Evolutionary conservation across 371 early-diverging fungal genomes (phyloP).

Genomic region (Mucor lusitanicus): DNA sequence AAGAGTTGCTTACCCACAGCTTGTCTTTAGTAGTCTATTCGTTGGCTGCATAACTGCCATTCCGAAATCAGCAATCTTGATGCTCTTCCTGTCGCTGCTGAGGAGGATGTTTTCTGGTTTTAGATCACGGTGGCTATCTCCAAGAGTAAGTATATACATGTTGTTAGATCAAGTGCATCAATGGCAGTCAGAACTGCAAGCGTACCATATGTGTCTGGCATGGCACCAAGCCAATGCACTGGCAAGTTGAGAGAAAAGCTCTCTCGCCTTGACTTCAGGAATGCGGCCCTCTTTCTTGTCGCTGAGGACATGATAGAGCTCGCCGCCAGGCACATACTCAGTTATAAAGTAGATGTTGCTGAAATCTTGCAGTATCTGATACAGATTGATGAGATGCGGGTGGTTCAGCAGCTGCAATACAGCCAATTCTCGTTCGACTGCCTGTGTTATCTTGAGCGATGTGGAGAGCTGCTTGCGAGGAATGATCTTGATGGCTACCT

Average conservation of each 20-base stretch:
- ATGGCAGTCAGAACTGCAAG: not conserved
- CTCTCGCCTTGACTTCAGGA: slow-evolving; percentile 79
- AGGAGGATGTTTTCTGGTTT: slow-evolving; percentile 95
- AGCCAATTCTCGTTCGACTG: slow-evolving; percentile 72
- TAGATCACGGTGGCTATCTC: slow-evolving; percentile 88
- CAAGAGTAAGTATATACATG: not conserved
- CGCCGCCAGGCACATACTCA: slow-evolving; percentile 46
- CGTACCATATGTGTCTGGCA: slow-evolving; percentile 48
- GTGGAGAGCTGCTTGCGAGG: slow-evolving; percentile 31
- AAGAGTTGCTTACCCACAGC: slow-evolving; percentile 69
- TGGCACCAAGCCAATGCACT: slow-evolving; percentile 94
- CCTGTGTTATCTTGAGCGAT: slow-evolving; percentile 50
- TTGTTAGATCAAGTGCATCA: not conserved
- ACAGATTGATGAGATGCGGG: slow-evolving; percentile 63
- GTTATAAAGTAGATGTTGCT: slow-evolving; percentile 38
- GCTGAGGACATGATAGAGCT: slow-evolving; percentile 35
- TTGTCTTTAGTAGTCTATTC: slow-evolving; percentile 68
- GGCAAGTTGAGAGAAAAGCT: slow-evolving; percentile 91
- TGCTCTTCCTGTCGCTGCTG: slow-evolving; percentile 66
- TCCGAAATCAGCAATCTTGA: slow-evolving; percentile 87
- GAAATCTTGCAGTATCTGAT: slow-evolving; percentile 67
- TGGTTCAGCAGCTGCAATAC: slow-evolving; percentile 70
- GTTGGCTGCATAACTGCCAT: slow-evolving; percentile 77
- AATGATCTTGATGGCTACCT: slow-evolving; percentile 49
- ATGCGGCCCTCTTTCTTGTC: slow-evolving; percentile 27